Evolutionary conservation across 768 basidiomycete genomes (phyloP).

Genomic region (Kwoniella newhampshirensis): DNA sequence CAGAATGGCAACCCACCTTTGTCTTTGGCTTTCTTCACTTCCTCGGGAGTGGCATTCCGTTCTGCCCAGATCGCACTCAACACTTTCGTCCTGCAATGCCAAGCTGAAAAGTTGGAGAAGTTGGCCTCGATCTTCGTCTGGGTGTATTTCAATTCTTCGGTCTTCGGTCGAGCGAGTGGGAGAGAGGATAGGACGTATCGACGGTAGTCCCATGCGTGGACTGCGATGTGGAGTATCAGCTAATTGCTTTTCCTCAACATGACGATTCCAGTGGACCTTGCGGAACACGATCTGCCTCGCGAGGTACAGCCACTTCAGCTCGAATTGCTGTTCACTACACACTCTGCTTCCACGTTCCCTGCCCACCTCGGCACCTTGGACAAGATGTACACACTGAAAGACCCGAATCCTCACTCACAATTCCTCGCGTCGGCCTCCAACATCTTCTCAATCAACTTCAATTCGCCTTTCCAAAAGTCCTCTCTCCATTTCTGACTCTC

Average conservation of each 20-base stretch:
- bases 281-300: too few species aligned
- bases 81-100: slow-evolving; percentile 93
- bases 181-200: slow-evolving; percentile 76
- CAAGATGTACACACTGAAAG: too few species aligned
- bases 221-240: slow-evolving; percentile 59
- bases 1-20: slow-evolving; percentile 69
- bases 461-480: slow-evolving; percentile 77
- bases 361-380: too few species aligned
- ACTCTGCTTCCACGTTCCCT: too few species aligned
- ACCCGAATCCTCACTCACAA: slow-evolving; percentile 61
- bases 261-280: too few species aligned
- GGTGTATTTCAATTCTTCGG: slow-evolving; percentile 81
- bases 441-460: slow-evolving; percentile 87
- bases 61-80: slow-evolving; percentile 65
- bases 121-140: slow-evolving; percentile 85
- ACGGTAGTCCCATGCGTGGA: slow-evolving; percentile 92
- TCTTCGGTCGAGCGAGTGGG: slow-evolving; percentile 57
- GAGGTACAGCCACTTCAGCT: too few species aligned
- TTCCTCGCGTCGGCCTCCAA: slow-evolving; percentile 87
- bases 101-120: slow-evolving; percentile 97
- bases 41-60: slow-evolving; percentile 53
- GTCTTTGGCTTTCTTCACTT: slow-evolving; percentile 63
- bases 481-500: slow-evolving; percentile 63
- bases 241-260: too few species aligned
- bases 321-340: too few species aligned